Evolutionary conservation across 495 filamentous ascomycete species (phyloP).

Genomic region (Parathielavia appendiculata): DNA sequence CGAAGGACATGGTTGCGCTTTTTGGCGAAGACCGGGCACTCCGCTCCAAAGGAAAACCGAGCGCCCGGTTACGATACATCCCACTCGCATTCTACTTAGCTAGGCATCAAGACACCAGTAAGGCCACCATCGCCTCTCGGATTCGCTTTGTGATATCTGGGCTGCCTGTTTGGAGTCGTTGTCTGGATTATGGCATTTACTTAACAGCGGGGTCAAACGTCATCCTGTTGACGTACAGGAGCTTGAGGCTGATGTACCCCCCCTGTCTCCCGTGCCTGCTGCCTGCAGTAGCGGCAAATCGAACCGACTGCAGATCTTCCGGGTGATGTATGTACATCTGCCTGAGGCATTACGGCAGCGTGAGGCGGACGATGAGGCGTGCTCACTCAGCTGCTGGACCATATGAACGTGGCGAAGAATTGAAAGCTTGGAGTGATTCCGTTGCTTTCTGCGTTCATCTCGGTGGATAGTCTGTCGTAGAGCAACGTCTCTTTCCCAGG

Average conservation of each 20-base stretch:
- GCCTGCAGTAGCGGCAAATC: constrained; percentile 8
- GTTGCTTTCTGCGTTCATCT: too few species aligned
- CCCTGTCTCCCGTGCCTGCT: constrained; percentile 7
- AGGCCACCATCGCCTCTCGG: background rate
- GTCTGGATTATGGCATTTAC: background rate
- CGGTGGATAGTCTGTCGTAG: too few species aligned
- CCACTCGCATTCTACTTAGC: background rate
- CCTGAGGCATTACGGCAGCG: constrained; percentile 10
- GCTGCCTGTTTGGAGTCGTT: background rate
- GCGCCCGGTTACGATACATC: background rate
- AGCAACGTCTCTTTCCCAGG: too few species aligned
- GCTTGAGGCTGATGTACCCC: background rate
- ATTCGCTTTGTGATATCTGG: background rate
- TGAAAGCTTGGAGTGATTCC: too few species aligned
- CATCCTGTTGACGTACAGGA: constrained; percentile 23
- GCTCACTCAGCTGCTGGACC: too few species aligned
- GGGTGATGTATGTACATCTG: constrained; percentile 17
- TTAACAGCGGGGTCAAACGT: constrained; percentile 12
- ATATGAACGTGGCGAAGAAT: too few species aligned
- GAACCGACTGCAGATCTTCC: background rate
- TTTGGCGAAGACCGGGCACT: background rate
- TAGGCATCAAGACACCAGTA: constrained; percentile 5
- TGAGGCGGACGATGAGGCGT: background rate
- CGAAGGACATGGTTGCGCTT: background rate
- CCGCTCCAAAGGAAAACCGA: background rate